phyloP scores from a whole-genome alignment of 768 basidiomycete genomes.

The Clavulina sp. region DNA sequence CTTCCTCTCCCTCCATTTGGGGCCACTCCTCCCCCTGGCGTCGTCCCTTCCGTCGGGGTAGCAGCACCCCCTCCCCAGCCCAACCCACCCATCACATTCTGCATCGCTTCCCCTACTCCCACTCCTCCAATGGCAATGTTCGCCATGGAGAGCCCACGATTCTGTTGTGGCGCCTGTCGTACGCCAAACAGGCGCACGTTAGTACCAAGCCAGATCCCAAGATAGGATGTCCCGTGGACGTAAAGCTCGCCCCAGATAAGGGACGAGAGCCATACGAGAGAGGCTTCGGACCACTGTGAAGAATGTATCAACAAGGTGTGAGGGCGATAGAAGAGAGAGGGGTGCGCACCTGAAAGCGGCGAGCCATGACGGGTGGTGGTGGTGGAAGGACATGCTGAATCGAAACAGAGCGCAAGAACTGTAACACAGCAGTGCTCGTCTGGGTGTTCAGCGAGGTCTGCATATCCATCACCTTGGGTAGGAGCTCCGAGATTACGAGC shows the following conservation, averaged over 20 bases:
- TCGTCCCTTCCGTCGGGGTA: not conserved
- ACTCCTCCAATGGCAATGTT: conserved; percentile 49
- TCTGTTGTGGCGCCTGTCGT: conserved; percentile 47
- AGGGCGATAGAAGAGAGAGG: not conserved
- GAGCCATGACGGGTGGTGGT: conserved; percentile 40
- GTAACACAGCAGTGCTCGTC: conserved; percentile 49
- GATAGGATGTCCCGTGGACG: conserved; percentile 69
- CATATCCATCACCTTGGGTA: conserved; percentile 69
- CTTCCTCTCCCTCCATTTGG: no score
- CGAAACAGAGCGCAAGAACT: conserved; percentile 53
- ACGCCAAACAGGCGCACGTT: conserved; percentile 81
- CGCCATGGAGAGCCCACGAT: no score
- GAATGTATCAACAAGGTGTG: conserved; percentile 4
- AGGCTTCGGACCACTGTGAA: conserved; percentile 77
- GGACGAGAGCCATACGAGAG: conserved; percentile 80
- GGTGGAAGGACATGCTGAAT: conserved; percentile 61
- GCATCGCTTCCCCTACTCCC: conserved; percentile 36
- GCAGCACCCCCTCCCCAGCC: conserved; percentile 23
- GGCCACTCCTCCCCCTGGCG: not conserved
- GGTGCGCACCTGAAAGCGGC: conserved; percentile 53
- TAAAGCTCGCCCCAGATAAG: conserved; percentile 94
- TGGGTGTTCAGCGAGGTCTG: conserved; percentile 48
- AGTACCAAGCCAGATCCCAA: conserved; percentile 83
- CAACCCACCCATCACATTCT: conserved; percentile 66
- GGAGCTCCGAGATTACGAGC: conserved; percentile 71